Evolutionary conservation across 805 yeast genomes (phyloP), one percentile per base, ranked within the genome.

Genomic region (Metschnikowia bowlesiae): DNA sequence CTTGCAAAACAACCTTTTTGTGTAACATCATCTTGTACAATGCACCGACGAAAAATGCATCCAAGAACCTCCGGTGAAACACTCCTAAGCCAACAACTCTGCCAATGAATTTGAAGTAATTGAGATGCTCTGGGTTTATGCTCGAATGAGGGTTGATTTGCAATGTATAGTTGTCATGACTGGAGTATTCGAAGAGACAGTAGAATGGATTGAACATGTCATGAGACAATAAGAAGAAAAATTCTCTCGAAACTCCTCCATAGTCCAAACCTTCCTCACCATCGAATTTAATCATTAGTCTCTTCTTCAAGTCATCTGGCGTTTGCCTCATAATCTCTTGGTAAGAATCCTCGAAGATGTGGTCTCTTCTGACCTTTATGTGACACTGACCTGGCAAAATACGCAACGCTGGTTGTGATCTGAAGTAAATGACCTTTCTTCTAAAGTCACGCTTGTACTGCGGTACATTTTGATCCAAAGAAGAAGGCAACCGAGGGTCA

Each of bases 251-350:
- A 55, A 94, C 98, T 67, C 99, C 99, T 79, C 99, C 99, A 67
- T 94, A 94, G 76, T 94, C 99, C 62, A 94, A 81, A 70, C 99
- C 99, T 76, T 94, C 99, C 75, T 94, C 99, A 54, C 99, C 99
- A 62, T 94, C 99, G 64, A 94, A 94, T 68, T 92, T 90, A 70
- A 94, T 94, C 99, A 94, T 94, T 55, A 94, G 76, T 67, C 99
- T 81, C 77, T 94, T 94, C 81, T 94, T 95, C 73, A 94, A 80
- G 67, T 94, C 99, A 70, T 91, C 97, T 16, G 99, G 98, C 2
- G 97, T 85, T 75, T 94, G 99, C 70, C 99, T 85, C 99, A 94
- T 94, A 49, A 94, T 84, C 69, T 94, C 99, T 70, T 95, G 97
- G 69, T 91, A 94, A 34, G 97, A 89, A 71, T 94, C 99, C 72